Base-by-base conservation (phyloP, 306 rosid species). In the Datisca glomerata region DNA sequence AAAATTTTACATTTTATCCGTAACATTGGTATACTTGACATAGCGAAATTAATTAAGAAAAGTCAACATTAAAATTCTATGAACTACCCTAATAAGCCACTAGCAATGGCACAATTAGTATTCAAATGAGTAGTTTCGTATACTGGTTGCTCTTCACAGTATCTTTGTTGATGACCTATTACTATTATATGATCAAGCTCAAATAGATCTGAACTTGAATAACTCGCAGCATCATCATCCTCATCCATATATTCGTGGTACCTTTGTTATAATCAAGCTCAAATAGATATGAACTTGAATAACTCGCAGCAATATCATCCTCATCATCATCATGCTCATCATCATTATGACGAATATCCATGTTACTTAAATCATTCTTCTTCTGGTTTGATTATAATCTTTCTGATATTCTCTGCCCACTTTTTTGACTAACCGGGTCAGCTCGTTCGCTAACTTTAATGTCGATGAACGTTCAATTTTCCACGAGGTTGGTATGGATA, bases 181-280 rank as follows among this genome's bases (percentile, higher is more conserved):
- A 62, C 68, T 1, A 51, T 12, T 0, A 84, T 49, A 43, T 91
- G 96, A 67, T 91, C 96, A 27, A 91, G 85, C 66, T 91, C 98
- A 22, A 91, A 91, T 39, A 91, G 91, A 72, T 91, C 98, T 7
- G 94, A 84, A 68, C 98, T 91, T n/a, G 96, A 66, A 71, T 45
- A 66, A 45, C 98, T 91, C 6, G 72, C 66, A 5, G 66, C 75
- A 5, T 75, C 96, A 3, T 80, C 96, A 0, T 67, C 79, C 0
- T 65, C 78, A 1, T 62, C 61, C 0, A 51, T 72, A 0, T 59
- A 55, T 53, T 80, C 78, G 1, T 41, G 42, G 19, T 72, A 83
- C 68, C 83, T 57, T 43, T 63, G 41, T 10, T 65, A 43, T 91
- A 94, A 67, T 91, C 96, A 27, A 91, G 85, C 66, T 91, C 98